These are phyloP conservation scores for Myxozyma neotropica DNA, from an alignment of 805 yeast species.

Conservation along the genomic window DNA sequence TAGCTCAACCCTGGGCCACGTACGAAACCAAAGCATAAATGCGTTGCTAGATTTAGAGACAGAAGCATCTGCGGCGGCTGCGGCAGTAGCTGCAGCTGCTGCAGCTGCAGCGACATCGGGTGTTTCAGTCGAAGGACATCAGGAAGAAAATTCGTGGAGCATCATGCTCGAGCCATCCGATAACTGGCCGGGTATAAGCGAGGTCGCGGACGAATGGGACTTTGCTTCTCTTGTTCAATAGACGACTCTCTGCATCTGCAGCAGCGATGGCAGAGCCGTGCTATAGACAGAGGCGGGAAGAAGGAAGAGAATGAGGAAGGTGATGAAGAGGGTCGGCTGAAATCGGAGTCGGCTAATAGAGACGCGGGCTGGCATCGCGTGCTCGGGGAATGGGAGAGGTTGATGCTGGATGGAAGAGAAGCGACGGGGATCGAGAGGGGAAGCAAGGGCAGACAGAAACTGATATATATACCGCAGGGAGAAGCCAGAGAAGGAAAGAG, in stretches of 20 bases:
- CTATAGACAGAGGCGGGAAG: too few species aligned
- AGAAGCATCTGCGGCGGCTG: not conserved
- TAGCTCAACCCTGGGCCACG: not conserved
- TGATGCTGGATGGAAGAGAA: not conserved
- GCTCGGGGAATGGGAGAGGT: not conserved
- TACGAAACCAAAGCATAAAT: not conserved
- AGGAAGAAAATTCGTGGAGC: slow-evolving; percentile 1
- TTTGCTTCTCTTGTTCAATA: not conserved
- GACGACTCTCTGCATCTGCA: not conserved
- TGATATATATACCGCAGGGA: too few species aligned
- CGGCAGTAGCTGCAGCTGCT: not conserved
- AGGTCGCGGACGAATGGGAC: slow-evolving; percentile 1
- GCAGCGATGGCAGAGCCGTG: too few species aligned
- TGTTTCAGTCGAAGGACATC: not conserved
- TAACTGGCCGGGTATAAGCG: slow-evolving; percentile 1
- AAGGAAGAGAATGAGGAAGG: not conserved
- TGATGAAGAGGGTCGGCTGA: not conserved
- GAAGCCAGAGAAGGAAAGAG: not conserved
- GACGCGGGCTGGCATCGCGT: slow-evolving; percentile 9
- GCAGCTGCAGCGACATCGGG: not conserved
- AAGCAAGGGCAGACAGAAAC: too few species aligned
- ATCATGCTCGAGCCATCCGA: slow-evolving; percentile 1
- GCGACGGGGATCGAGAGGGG: not conserved
- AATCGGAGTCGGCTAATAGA: not conserved
- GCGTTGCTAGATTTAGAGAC: not conserved